Evolutionary conservation across 139 green algal genomes (phyloP), one percentile per base, ranked within the genome.

Genomic region (Zygnema circumcarinatum): DNA sequence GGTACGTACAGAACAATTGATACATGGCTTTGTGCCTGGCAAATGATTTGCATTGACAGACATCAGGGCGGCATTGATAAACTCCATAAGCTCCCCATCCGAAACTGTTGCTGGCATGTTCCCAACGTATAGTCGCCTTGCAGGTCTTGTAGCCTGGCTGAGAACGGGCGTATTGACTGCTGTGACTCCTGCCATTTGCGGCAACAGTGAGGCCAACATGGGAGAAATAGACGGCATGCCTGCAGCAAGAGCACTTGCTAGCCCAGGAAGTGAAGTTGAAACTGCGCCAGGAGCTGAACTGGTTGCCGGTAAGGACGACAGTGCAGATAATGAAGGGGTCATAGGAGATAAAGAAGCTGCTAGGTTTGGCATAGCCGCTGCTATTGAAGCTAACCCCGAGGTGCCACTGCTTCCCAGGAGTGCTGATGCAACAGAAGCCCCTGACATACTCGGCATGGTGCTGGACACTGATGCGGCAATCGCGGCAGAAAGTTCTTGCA

Each of bases 11-110:
- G 81, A 86, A 52, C 68, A 82, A 74, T 87, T 87, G n/a, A 88
- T 88, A 38, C 52, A 78, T 7, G 84, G 84, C 79, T 89, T 89
- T 40, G 81, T 82, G 52, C 78, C 84, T 31, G 38, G 81, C 31
- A 89, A n/a, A n/a, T 89, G n/a, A 33, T 82, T 81, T 31, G 38
- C 38, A 32, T 81, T 78, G 20, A 54, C 83, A 22, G 79, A 86
- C 36, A 79, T 81, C 35, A 89, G 56, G 20, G 84, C 83, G 25
- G 76, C 79, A 47, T 89, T 89, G 0, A 89, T n/a, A 36, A 89
- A 89, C 79, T 89, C 84, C 79, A 88, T 40, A 33, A 89, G 79
- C 76, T 89, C 84, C 31, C 38, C 38, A 67, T 88, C 84, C 31
- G 79, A 83, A 32, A 89, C 79, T 3, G 41, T 35, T 33, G 78